Evolutionary conservation across 2,329 filamentous ascomycete genomes (phyloP), one percentile per base, ranked within the genome.

Genomic region (Aspergillus bombycis): DNA sequence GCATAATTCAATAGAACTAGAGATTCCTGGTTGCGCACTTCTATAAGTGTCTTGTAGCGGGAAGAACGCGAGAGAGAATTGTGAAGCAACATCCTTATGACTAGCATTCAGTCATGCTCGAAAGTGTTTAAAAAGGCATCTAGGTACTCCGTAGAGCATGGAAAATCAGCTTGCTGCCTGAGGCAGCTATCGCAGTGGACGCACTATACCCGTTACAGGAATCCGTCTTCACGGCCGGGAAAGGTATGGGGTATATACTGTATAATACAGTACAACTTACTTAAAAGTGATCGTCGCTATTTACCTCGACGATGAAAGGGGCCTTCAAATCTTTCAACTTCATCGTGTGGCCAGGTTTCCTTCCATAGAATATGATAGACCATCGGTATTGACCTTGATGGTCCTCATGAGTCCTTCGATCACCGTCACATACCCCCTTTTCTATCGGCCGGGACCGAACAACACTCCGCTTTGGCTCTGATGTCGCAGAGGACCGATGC

Each of bases 401-500:
- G 60, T 65, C 58, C 63, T 52, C 60, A 76, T 75, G 72, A 64
- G 67, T 63, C 50, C 54, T 46, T 45, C 63, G 36, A 58, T 53
- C 61, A 43, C 55, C 60, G 65, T 67, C 64, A 60, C 46, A 68
- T 67, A 63, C 61, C 65, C 48, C 61, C 63, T 68, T 68, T 67
- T 66, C 65, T 68, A 61, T 62, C 58, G 61, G 55, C 63, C 61
- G 62, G 67, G 67, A 67, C 65, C 67, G 69, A 67, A 65, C 59
- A 68, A 66, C 62, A 41, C 60, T 55, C 62, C 60, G 61, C 65
- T 60, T 57, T 64, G 63, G 57, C 65, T 62, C 58, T 66, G 62
- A 71, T 73, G 69, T 70, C 68, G 63, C 65, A 68, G 57, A 67
- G 59, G 65, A 60, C 63, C 54, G 63, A 69, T 64, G 65, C 63